Percentiles rank a stretch among this genome's conserved stretches.
These are phyloP conservation scores for Thecaphora frezii DNA, from an alignment of 1,284 basidiomycete species.

Conservation along the genomic window DNA sequence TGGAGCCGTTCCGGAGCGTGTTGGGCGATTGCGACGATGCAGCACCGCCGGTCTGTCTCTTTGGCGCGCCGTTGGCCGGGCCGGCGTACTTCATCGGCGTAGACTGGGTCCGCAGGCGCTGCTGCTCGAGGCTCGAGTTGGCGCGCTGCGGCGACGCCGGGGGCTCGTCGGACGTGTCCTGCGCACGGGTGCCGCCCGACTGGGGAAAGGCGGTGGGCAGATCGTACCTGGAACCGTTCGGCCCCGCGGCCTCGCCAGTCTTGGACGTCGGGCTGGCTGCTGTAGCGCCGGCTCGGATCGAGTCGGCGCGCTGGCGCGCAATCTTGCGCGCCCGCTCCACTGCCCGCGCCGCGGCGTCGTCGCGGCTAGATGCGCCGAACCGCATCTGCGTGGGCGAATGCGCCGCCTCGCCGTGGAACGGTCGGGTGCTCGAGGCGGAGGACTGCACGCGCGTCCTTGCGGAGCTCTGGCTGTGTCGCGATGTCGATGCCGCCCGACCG, in stretches of 20 bases:
- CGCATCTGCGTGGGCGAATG: background rate
- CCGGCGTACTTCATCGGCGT: slow-evolving; percentile 14
- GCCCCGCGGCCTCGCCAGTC: background rate
- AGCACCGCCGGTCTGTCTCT: background rate
- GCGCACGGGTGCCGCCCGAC: too few species aligned
- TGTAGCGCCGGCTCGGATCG: background rate
- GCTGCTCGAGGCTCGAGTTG: slow-evolving; percentile 7
- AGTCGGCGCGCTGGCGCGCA: slow-evolving; percentile 4
- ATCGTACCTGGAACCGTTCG: background rate
- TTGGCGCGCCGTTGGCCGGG: background rate
- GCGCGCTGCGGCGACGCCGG: too few species aligned
- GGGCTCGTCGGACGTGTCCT: background rate
- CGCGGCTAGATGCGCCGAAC: background rate
- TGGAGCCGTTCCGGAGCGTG: too few species aligned
- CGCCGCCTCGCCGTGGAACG: background rate
- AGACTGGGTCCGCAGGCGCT: slow-evolving; percentile 23
- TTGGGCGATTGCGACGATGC: too few species aligned
- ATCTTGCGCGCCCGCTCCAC: slow-evolving; percentile 22
- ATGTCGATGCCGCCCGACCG: background rate
- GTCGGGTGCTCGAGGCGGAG: background rate
- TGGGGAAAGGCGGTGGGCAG: background rate
- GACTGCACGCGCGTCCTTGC: background rate
- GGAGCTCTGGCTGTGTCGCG: too few species aligned
- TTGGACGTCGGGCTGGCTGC: background rate
- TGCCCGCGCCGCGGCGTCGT: slow-evolving; percentile 21